Evolutionary conservation across 495 filamentous ascomycete species (phyloP), one percentile per base, ranked within the genome.

Genomic region (Letharia columbiana): DNA sequence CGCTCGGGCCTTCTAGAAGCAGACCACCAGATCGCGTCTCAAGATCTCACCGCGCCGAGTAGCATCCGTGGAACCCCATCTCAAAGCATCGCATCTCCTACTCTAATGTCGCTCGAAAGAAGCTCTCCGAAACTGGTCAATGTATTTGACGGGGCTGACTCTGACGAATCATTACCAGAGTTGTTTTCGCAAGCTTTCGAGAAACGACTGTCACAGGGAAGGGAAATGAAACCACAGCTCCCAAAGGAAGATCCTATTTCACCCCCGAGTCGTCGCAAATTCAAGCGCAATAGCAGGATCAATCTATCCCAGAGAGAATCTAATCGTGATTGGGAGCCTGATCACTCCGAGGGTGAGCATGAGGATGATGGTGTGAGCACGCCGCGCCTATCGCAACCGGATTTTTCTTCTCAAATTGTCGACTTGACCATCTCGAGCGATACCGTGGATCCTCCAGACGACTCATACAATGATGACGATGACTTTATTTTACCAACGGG

Each of bases 391-490:
- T 56, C 66, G 35, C 66, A 61, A 67, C 64, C 42, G 64, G 67
- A 20, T 60, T 59, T 45, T 61, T 63, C 12, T 57, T 75, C 75
- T 4, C 71, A 69, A 35, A 60, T 81, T 23, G 71, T 83, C 13
- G 80, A 82, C 61, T 69, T 82, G 33, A 82, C 80, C 0, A 67
- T 72, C 41, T 76, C 76, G 31, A 79, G 76, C 59, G 78, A 81
- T 33, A 64, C 67, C 4, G 69, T 69, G 3, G 74, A 74, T n/a
- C 72, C 74, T 2, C 71, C 63, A 0, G 71, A 71, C 1, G 62
- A 71, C 54, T 57, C 33, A 35, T 73, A 73, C 62, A 68, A 75
- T 13, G 68, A 74, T 45, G 74, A 77, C 41, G 71, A 73, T 65
- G 70, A 73, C 17, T 74, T 64, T 62, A 64, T 70, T n/a, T 70